Base-by-base conservation (phyloP, 2,329 filamentous ascomycete species). In the Ophiostoma himal-ulmi region DNA sequence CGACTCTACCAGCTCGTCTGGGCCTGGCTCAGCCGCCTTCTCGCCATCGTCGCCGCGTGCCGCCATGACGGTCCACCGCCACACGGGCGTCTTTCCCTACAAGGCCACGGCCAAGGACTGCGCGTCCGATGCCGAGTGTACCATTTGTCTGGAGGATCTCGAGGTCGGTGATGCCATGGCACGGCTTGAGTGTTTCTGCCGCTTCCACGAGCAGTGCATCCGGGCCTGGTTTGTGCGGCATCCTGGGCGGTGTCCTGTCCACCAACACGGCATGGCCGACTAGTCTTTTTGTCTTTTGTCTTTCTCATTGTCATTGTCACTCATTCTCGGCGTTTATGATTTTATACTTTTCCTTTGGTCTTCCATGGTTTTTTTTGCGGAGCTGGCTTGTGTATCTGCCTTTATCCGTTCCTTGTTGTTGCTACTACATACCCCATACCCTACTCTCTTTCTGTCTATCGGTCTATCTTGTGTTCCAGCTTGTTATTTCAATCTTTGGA, bases 131-230 rank as follows among this genome's bases (percentile, higher is more conserved):
- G 88, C 86, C 3, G 88, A 90, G 78, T 90, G 88, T 76, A 89
- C 86, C 5, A 90, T 90, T 68, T 90, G 88, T 74, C 80, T 90
- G 2, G 88, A 90, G 75, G 88, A 90, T 76, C 89, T 89, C 72
- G 83, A 86, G 71, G 86, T 85, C 0, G 87, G 87, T 1, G 83
- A 85, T 37, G 78, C 82, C 36, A 89, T 90, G 88, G 88, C 85
- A n/a, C 81, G 88, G 62, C 78, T 90, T 67, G 88, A 90, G 78
- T 90, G 88, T 75, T 81, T 90, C 36, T 90, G 88, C 76, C 83
- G 87, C 22, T 90, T 90, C 75, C 88, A 90, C 75, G 78, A 82
- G 64, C 77, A 79, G 26, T 90, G 88, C 76, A 89, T 90, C 73
- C 80, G 81, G 52, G 83, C 83, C 8, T 90, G 88, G 88, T 90